Evolutionary conservation across 2,329 filamentous ascomycete species (phyloP).

Genomic region (Colletotrichum chlorophyti): DNA sequence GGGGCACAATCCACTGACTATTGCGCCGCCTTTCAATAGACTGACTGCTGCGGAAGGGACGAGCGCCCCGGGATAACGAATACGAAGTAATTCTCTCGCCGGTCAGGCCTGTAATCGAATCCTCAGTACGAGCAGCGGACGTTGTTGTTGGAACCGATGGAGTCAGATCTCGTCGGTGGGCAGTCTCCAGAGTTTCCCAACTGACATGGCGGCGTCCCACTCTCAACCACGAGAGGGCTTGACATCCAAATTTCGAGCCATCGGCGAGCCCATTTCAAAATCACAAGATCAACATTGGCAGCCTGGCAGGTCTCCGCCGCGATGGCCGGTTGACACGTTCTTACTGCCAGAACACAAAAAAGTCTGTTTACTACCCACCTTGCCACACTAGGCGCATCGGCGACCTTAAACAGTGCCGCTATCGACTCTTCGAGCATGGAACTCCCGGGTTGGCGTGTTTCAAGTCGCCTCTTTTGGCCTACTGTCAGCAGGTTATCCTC

Average conservation of each 20-base stretch:
- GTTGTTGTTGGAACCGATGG: constrained; percentile 1
- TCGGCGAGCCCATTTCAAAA: constrained; percentile 20
- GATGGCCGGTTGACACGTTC: constrained; percentile 24
- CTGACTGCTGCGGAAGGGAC: constrained; percentile 16
- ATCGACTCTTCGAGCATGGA: constrained; percentile 19
- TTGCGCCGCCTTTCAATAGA: constrained; percentile 13
- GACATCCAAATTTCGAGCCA: constrained; percentile 15
- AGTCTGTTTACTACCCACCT: constrained; percentile 19
- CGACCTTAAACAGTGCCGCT: constrained; percentile 26
- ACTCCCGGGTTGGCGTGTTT: constrained; percentile 29
- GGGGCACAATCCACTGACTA: too few relatives aligned
- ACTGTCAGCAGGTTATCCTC: constrained; percentile 10
- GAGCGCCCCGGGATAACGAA: constrained; percentile 5
- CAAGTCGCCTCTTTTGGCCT: constrained; percentile 25
- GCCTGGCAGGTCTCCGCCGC: constrained; percentile 19
- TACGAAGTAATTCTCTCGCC: background rate
- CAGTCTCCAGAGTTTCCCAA: background rate
- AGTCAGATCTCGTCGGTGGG: constrained; percentile 13
- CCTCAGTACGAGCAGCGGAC: constrained; percentile 1
- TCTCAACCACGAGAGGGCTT: constrained; percentile 17
- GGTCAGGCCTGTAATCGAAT: background rate
- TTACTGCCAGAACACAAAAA: constrained; percentile 6
- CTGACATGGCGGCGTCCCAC: constrained; percentile 25
- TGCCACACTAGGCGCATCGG: constrained; percentile 19
- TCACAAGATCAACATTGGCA: constrained; percentile 20